Conservation (phyloP, 345 rosid genomes). For the Linum usitatissimum region DNA sequence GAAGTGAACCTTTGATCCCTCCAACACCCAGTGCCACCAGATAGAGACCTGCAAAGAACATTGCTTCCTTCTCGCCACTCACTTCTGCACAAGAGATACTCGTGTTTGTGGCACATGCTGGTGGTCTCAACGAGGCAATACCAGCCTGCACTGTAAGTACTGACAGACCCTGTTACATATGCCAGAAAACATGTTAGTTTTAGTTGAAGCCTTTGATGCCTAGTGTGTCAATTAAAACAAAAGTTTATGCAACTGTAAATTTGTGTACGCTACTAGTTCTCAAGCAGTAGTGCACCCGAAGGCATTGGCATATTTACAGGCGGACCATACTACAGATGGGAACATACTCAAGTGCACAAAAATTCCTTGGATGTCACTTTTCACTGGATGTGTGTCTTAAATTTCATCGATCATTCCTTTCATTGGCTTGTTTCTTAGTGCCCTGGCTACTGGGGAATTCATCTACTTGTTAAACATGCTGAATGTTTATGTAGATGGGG, state of each 20-base stretch:
- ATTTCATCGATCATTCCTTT: background rate
- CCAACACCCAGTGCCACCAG: conserved; percentile 86
- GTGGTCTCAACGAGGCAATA: conserved; percentile 41
- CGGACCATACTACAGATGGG: conserved; percentile 4
- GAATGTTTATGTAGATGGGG: background rate
- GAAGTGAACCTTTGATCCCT: conserved; percentile 89
- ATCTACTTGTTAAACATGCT: background rate
- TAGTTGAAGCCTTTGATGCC: background rate
- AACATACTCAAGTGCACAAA: background rate
- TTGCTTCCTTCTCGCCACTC: conserved; percentile 23
- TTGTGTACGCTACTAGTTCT: conserved; percentile 1
- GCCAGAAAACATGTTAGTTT: background rate
- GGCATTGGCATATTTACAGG: conserved; percentile 10
- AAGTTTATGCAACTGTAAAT: background rate
- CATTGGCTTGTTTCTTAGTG: conserved; percentile 9
- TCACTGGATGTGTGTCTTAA: background rate
- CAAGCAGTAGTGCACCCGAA: conserved; percentile 2
- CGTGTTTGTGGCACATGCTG: conserved; percentile 21
- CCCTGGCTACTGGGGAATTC: conserved; percentile 8
- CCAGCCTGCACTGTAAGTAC: conserved; percentile 47
- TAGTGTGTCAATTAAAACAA: background rate
- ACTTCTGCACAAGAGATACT: conserved; percentile 27
- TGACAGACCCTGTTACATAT: conserved; percentile 38
- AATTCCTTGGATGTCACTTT: background rate
- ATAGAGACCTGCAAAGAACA: conserved; percentile 69